Evolutionary conservation across 306 rosid species (phyloP).

Genomic region (Gastrolobium bilobum): DNA sequence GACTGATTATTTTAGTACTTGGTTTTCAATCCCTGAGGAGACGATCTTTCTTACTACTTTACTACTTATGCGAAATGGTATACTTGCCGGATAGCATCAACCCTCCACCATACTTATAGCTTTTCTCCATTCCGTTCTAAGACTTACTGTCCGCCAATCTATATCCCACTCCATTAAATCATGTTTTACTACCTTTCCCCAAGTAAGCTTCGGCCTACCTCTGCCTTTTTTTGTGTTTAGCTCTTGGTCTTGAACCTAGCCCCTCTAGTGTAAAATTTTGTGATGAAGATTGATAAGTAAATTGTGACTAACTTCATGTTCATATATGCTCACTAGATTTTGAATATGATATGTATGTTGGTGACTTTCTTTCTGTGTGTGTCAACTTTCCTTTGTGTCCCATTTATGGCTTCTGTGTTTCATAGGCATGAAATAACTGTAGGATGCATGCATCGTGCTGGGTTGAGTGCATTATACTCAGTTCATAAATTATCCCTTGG

Average conservation of each 20-base stretch:
- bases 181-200: too few relatives aligned
- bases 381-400: slow-evolving; percentile 24
- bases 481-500: neutral
- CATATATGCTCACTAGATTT: neutral
- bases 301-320: neutral
- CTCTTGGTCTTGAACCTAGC: neutral
- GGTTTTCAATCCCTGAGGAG: too few relatives aligned
- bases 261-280: slow-evolving; percentile 1
- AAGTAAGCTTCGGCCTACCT: too few relatives aligned
- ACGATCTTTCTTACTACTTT: too few relatives aligned
- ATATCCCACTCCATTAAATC: too few relatives aligned
- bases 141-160: too few relatives aligned
- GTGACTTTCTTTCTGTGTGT: neutral
- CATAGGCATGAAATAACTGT: neutral
- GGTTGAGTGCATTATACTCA: slow-evolving; percentile 10
- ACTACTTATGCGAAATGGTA: too few relatives aligned
- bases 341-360: neutral
- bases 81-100: too few relatives aligned
- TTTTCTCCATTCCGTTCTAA: too few relatives aligned
- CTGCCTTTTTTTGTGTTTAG: too few relatives aligned
- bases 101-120: too few relatives aligned
- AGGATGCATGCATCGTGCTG: slow-evolving; percentile 3
- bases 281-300: slow-evolving; percentile 4
- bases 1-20: too few relatives aligned
- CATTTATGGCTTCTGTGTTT: slow-evolving; percentile 20